Evolutionary conservation across 257 asterid species (phyloP), one percentile per base, ranked within the genome.

Genomic region (Sherardia arvensis): DNA sequence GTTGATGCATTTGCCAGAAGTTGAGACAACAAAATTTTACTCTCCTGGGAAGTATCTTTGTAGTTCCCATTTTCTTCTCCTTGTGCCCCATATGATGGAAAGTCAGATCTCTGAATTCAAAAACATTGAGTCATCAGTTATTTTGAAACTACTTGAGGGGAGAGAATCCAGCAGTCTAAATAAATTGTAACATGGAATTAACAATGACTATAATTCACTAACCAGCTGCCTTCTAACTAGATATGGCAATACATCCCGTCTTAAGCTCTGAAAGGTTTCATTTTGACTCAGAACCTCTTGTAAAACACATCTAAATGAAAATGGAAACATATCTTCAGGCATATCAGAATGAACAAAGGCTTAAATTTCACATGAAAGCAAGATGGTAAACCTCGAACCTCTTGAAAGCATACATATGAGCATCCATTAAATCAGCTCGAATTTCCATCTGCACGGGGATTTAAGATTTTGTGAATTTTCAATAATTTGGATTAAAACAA

Each of bases 391-490:
- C 57, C 68, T 74, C 88, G 2, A 72, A 93, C 99, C 99, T 93
- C 83, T 93, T 87, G 84, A 93, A 90, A 59, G 99, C 97, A 78
- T 93, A 93, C 91, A 90, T 75, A 80, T 93, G 99, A 79, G 96
- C 90, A 74, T 93, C 99, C 97, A 93, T 87, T 59, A 93, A 87
- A 84, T 93, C 99, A 48, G 95, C 69, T 66, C 88, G 88, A 71
- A 87, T 83, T 77, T 93, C 96, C 96, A 93, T 85, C 99, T 93
- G 85, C 75, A 69, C 14, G 68, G 61, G 68, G 62, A 65, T 66
- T 66, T 22, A 47, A 61, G 65, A 65, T 2, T 10, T 20, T 22
- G 18, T 38, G 47, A 38, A 4, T 5, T 11, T 38, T 11, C 8
- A 3, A 34, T 38, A 17, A 10, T 10, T 11, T 10, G 47, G 47